phyloP scores from a whole-genome alignment of 208 protist genomes.

The Zelonia costaricensis region DNA sequence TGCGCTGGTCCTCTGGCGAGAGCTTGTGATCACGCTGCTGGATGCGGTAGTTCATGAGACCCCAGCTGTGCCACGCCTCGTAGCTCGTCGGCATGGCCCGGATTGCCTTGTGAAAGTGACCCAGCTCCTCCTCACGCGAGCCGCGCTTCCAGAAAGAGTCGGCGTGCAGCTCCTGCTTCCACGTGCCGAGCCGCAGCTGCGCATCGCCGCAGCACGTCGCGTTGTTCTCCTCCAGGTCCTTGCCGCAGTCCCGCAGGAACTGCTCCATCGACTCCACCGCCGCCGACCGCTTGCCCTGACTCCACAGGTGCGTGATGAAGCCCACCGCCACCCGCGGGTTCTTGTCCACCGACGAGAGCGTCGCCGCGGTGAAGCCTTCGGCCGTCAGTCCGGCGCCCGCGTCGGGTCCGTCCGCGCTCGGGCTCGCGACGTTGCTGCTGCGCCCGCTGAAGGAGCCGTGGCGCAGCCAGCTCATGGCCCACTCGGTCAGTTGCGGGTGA shows the following conservation, averaged over 20 bases:
- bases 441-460: conserved; percentile 41
- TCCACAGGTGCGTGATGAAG: conserved; percentile 85
- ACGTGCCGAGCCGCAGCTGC: conserved; percentile 78
- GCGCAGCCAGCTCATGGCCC: conserved; percentile 86
- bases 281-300: conserved; percentile 74
- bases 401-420: no score
- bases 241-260: conserved; percentile 60
- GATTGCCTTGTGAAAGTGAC: conserved; percentile 87
- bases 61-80: conserved; percentile 98
- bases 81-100: conserved; percentile 74
- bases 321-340: conserved; percentile 62
- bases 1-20: conserved; percentile 63
- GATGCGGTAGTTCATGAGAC: conserved; percentile 97
- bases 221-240: conserved; percentile 60
- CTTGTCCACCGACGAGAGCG: conserved; percentile 26
- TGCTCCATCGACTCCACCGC: conserved; percentile 76
- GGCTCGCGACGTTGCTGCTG: conserved; percentile 23
- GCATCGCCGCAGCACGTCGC: conserved; percentile 70
- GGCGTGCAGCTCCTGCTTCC: conserved; percentile 86
- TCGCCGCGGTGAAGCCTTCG: conserved; percentile 8
- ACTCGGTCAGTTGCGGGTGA: conserved; percentile 85
- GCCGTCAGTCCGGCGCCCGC: no score
- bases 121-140: conserved; percentile 68
- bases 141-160: conserved; percentile 83
- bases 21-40: conserved; percentile 88